Base-by-base conservation (phyloP, 2,329 filamentous ascomycete species). In the Penicillium sp. region DNA sequence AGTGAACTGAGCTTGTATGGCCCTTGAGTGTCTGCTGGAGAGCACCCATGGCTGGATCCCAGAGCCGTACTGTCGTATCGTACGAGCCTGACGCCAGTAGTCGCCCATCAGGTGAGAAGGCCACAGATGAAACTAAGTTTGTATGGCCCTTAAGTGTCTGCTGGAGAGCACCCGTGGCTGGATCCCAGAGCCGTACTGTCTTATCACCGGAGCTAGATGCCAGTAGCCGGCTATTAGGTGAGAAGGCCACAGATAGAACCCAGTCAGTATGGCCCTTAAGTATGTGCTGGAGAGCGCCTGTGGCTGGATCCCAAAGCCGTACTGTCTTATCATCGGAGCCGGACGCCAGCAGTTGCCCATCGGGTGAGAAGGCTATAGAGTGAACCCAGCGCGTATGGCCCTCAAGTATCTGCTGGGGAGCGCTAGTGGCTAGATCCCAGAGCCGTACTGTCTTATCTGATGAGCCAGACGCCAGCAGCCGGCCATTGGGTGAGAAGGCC, bases 331-430 rank as follows among this genome's bases (percentile, higher is more conserved):
- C 54, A n/a, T 15, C 3, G 8, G 57, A 63, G 24, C 36, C 52
- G n/a, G 58, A 61, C 13, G 59, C 58, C 26, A 64, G 18, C 21
- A 47, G 41, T 45, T 50, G 34, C 32, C 60, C 54, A 44, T 68
- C 62, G 5, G 46, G 55, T 6, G 66, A 70, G 46, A 62, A 60
- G 40, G 53, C 47, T 15, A 63, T 47, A 7, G 49, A 49, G 6
- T 18, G 15, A 49, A 58, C 42, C 13, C 4, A 4, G 12, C n/a
- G 3, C 7, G 33, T 47, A 50, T 51, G 43, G 15, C 27, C 49
- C 40, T 45, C n/a, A n/a, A n/a, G n/a, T n/a, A n/a, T n/a, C n/a
- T n/a, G n/a, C n/a, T n/a, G n/a, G n/a, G n/a, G n/a, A n/a, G n/a
- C 8, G 6, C 44, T 17, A 23, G 51, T 48, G 5, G 40, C 37